Conservation (phyloP, 2,329 filamentous ascomycete genomes). For the Ciborinia camelliae region DNA sequence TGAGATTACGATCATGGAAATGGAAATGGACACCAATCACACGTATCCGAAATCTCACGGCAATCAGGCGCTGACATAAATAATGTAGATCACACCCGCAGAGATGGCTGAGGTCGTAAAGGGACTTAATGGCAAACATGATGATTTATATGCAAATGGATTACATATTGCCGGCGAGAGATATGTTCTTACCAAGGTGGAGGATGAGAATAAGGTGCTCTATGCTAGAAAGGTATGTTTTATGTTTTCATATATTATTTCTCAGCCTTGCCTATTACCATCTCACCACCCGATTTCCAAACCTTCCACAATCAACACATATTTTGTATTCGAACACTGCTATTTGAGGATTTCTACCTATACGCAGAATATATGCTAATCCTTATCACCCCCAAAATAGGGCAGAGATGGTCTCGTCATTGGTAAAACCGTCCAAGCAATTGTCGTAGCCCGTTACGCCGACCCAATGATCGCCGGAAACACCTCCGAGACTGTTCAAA, state of each 20-base stretch:
- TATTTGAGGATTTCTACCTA: not conserved
- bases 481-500: conserved; percentile 74
- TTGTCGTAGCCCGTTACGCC: conserved; percentile 84
- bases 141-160: conserved; percentile 68
- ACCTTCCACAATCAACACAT: not conserved
- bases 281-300: not conserved
- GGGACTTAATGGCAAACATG: conserved; percentile 49
- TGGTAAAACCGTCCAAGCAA: conserved; percentile 82
- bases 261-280: not conserved
- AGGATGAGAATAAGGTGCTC: conserved; percentile 64
- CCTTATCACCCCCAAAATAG: conserved; percentile 41
- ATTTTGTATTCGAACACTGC: not conserved
- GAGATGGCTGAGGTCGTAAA: conserved; percentile 58
- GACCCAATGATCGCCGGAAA: conserved; percentile 71
- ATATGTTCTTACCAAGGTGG: conserved; percentile 73
- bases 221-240: conserved; percentile 78
- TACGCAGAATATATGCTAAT: conserved; percentile 10
- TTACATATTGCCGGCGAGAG: conserved; percentile 73
- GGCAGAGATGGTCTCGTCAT: conserved; percentile 78
- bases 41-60: not conserved
- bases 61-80: conserved; percentile 8
- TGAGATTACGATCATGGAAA: not conserved
- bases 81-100: conserved; percentile 49
- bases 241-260: not conserved
- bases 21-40: not conserved